Evolutionary conservation across 768 basidiomycete species (phyloP).

Genomic region (Kwoniella dejecticola): DNA sequence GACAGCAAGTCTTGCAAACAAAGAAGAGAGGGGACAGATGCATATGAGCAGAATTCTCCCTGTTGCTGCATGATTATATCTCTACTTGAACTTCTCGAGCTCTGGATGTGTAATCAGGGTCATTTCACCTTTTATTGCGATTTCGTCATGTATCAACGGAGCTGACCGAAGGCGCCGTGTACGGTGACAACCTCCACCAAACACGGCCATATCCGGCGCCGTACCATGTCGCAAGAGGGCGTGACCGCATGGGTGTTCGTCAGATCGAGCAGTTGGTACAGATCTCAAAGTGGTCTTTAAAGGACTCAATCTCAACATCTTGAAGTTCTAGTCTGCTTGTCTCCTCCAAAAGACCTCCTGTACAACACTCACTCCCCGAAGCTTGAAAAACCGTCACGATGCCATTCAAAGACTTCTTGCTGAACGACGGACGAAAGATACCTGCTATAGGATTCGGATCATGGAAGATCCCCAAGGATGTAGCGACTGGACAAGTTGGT

Average conservation of each 20-base stretch:
- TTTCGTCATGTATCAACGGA: conserved; percentile 3
- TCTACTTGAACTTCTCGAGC: no score
- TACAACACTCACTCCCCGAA: background rate
- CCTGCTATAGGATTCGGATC: conserved; percentile 52
- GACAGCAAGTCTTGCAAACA: no score
- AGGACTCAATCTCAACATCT: background rate
- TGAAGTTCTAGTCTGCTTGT: background rate
- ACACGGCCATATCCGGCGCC: conserved; percentile 18
- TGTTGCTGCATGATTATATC: no score
- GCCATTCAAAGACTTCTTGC: conserved; percentile 40
- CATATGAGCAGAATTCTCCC: no score
- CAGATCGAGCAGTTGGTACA: background rate
- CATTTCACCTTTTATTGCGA: background rate
- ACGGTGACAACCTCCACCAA: background rate
- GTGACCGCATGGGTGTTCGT: background rate
- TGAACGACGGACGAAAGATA: conserved; percentile 54
- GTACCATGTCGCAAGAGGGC: background rate
- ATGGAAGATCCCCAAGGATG: conserved; percentile 53
- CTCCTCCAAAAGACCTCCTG: background rate
- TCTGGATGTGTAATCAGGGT: conserved; percentile 2
- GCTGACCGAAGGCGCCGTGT: background rate
- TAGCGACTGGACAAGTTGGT: conserved; percentile 40
- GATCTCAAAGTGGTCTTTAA: background rate
- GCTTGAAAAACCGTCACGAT: conserved; percentile 11
- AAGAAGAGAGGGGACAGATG: no score